Percentiles rank a stretch among this genome's conserved stretches.
phyloP scores from a whole-genome alignment of 1,139 yeast species.

The Debaryomycetaceae sp. region DNA sequence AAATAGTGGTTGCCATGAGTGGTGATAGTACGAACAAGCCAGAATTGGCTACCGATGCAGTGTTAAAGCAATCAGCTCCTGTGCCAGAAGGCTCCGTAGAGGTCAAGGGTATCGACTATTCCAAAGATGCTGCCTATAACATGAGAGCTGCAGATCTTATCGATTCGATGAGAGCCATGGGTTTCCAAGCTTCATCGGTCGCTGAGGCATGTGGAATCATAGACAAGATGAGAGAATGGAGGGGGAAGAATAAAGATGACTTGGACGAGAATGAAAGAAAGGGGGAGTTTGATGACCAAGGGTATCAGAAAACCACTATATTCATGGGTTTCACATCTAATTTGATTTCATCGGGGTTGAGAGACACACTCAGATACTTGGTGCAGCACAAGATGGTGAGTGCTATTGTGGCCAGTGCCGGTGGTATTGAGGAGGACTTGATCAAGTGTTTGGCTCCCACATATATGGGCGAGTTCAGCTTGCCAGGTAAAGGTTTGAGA shows the following conservation, averaged over 20 bases:
- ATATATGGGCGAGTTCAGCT: constrained; percentile 82
- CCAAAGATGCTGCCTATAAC: constrained; percentile 63
- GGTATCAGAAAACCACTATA: constrained; percentile 81
- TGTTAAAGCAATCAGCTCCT: constrained; percentile 79
- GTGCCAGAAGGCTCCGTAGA: constrained; percentile 75
- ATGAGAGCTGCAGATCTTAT: constrained; percentile 77
- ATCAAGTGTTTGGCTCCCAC: constrained; percentile 97
- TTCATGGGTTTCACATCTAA: constrained; percentile 98
- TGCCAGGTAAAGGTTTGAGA: constrained; percentile 78
- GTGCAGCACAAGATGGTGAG: constrained; percentile 94
- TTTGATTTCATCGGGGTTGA: constrained; percentile 87
- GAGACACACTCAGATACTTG: constrained; percentile 84
- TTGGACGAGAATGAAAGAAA: constrained; percentile 66
- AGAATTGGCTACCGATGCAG: constrained; percentile 78
- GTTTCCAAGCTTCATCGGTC: constrained; percentile 92
- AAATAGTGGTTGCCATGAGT: constrained; percentile 4
- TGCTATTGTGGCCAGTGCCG: constrained; percentile 93
- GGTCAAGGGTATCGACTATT: constrained; percentile 87
- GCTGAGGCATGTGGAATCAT: constrained; percentile 89
- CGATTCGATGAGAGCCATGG: constrained; percentile 86
- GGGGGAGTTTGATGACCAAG: constrained; percentile 77
- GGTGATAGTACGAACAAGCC: constrained; percentile 34
- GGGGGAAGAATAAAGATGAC: constrained; percentile 68
- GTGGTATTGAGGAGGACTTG: constrained; percentile 96
- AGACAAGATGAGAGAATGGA: constrained; percentile 87